Evolutionary conservation across 257 asterid genomes (phyloP).

Genomic region (Fraxinus excelsior): DNA sequence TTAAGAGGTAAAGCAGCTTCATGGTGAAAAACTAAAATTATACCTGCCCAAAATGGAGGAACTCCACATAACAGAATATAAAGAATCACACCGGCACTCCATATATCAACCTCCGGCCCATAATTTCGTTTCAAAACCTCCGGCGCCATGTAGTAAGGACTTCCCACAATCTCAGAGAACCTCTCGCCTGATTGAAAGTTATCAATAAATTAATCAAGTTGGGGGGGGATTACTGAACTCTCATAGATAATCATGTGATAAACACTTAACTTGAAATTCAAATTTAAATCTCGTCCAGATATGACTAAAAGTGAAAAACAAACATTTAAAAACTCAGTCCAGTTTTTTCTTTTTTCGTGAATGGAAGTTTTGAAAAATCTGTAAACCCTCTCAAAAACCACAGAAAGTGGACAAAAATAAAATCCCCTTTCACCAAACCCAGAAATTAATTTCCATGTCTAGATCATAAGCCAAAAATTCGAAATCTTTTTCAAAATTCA

Average conservation of each 20-base stretch:
- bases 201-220: not conserved
- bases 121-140: slow-evolving; percentile 86
- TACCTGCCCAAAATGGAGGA: slow-evolving; percentile 99
- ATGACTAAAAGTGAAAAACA: no score
- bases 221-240: not conserved
- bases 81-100: slow-evolving; percentile 95
- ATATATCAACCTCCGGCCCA: slow-evolving; percentile 87
- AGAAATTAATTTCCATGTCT: not conserved
- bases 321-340: no score
- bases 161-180: slow-evolving; percentile 59
- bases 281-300: not conserved
- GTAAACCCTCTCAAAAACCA: not conserved
- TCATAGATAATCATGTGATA: not conserved
- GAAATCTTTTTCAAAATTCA: not conserved
- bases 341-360: no score
- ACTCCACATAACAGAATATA: slow-evolving; percentile 87
- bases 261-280: not conserved
- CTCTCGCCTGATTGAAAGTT: slow-evolving; percentile 51
- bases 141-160: slow-evolving; percentile 69
- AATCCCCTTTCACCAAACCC: not conserved
- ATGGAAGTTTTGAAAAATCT: no score
- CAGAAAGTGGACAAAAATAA: not conserved
- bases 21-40: not conserved
- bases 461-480: not conserved
- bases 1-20: not conserved